Percentiles rank a stretch among this genome's conserved stretches.
phyloP scores from a whole-genome alignment of 2,329 filamentous ascomycete genomes.

The Daldinia eschscholtzii region DNA sequence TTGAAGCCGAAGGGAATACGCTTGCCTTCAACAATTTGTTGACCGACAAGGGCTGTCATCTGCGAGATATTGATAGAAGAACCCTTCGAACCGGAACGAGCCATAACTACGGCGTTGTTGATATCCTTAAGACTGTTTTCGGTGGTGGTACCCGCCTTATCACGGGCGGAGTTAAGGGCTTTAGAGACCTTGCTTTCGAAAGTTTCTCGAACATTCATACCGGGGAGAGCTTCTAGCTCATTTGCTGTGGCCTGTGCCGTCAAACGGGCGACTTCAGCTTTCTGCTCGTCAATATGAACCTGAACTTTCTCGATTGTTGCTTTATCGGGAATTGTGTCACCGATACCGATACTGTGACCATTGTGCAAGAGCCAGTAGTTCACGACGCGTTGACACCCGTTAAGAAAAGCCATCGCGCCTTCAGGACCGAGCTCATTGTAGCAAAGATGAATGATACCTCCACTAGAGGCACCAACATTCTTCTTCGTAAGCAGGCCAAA shows the following conservation, averaged over 20 bases:
- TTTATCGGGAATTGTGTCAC: constrained; percentile 94
- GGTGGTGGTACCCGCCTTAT: constrained; percentile 92
- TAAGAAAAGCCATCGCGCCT: constrained; percentile 93
- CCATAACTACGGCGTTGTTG: constrained; percentile 98
- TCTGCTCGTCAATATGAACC: constrained; percentile 82
- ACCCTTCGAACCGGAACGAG: constrained; percentile 95
- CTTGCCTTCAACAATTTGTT: constrained; percentile 98
- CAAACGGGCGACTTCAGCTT: constrained; percentile 81
- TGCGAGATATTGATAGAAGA: constrained; percentile 99
- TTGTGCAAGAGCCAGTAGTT: constrained; percentile 98
- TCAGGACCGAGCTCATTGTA: constrained; percentile 94
- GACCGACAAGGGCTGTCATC: constrained; percentile 97
- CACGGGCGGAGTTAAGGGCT: constrained; percentile 93
- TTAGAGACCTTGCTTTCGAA: constrained; percentile 98
- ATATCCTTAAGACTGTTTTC: constrained; percentile 93
- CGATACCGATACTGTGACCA: constrained; percentile 97
- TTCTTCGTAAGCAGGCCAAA: constrained; percentile 95
- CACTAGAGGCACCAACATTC: constrained; percentile 87
- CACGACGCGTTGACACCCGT: constrained; percentile 92
- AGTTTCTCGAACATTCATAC: constrained; percentile 98
- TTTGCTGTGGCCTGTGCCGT: constrained; percentile 86
- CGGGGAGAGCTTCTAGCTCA: constrained; percentile 89
- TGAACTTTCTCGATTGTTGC: constrained; percentile 87
- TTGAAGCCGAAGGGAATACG: constrained; percentile 99
- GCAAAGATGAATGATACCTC: constrained; percentile 94